Evolutionary conservation across 352 stramenopile species (phyloP).

Genomic region (Phytophthora vignae): DNA sequence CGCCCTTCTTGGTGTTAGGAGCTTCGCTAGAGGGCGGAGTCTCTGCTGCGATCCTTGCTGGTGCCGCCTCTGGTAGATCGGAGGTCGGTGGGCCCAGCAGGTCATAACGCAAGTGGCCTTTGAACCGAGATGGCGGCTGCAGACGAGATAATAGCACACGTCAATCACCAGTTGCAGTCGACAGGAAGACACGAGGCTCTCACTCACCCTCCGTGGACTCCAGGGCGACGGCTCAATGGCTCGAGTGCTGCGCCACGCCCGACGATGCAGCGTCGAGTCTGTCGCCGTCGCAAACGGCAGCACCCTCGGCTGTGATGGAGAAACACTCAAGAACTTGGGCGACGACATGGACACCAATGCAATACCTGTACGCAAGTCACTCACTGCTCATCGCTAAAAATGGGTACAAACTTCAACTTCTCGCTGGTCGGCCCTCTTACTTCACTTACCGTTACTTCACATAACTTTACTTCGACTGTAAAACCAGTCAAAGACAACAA

Average conservation of each 20-base stretch:
- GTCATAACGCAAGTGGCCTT: conserved; percentile 42
- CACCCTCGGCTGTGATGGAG: conserved; percentile 16
- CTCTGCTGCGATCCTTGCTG: not conserved
- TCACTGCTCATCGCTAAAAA: not conserved
- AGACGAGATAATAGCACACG: not conserved
- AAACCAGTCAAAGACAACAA: conserved; percentile 15
- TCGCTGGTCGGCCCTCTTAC: conserved; percentile 11
- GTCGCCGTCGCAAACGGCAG: conserved; percentile 63
- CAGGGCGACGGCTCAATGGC: conserved; percentile 30
- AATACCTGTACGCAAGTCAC: not conserved
- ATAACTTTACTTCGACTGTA: not conserved
- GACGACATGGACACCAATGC: conserved; percentile 11
- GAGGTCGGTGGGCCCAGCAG: conserved; percentile 19
- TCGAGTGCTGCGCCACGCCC: conserved; percentile 55
- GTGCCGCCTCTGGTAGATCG: not conserved
- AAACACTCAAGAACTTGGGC: conserved; percentile 2
- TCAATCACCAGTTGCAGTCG: not conserved
- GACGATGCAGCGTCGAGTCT: conserved; percentile 64
- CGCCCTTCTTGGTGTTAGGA: not conserved
- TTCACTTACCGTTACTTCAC: not conserved
- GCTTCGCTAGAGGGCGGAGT: not conserved
- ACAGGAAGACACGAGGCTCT: not conserved
- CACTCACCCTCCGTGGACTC: conserved; percentile 47
- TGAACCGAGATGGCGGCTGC: conserved; percentile 58
- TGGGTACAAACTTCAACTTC: conserved; percentile 15